Evolutionary conservation across 257 asterid genomes (phyloP).

Genomic region (Solanum piurae): DNA sequence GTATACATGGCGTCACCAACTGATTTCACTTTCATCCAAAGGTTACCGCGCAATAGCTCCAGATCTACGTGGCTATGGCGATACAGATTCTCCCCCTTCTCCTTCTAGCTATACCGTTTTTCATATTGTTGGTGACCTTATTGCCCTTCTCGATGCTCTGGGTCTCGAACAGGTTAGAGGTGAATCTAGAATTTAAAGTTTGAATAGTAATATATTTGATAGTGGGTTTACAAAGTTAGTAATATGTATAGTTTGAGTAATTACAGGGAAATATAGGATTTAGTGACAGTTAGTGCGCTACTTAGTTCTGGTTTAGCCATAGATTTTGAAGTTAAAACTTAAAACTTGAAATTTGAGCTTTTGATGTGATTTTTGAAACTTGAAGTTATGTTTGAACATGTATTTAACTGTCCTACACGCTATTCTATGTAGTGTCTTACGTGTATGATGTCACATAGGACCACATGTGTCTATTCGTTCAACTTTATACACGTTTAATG

Average conservation of each 20-base stretch:
- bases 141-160: constrained; percentile 48
- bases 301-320: background rate
- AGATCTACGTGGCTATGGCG: constrained; percentile 92
- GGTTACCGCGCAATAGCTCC: constrained; percentile 90
- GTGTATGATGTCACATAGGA: background rate
- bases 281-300: background rate
- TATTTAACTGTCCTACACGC: background rate
- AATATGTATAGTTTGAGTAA: background rate
- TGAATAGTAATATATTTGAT: background rate
- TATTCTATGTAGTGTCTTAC: accelerated
- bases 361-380: background rate
- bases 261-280: background rate
- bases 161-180: constrained; percentile 27
- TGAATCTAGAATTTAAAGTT: background rate
- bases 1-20: constrained; percentile 98
- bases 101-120: constrained; percentile 61
- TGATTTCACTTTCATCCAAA: constrained; percentile 56
- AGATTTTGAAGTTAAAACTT: too few relatives aligned
- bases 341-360: background rate
- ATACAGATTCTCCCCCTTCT: constrained; percentile 68
- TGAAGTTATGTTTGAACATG: background rate
- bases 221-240: background rate
- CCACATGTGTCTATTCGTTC: accelerated
- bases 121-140: constrained; percentile 70
- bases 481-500: background rate